Evolutionary conservation across 352 stramenopile species (phyloP).

Genomic region (Pythium phragmitis): DNA sequence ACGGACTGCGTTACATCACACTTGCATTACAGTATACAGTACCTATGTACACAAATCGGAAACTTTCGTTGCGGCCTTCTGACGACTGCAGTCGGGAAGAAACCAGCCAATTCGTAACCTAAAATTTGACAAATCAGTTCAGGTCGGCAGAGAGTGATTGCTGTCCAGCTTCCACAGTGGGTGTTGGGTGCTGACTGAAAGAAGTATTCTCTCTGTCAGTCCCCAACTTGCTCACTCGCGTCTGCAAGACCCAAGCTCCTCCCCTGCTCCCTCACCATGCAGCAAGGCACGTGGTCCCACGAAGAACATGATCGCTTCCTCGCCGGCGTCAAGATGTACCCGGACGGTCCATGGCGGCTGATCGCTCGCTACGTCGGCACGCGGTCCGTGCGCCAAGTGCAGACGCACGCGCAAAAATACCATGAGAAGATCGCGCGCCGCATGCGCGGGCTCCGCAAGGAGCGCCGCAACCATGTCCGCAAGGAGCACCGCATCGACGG

Average conservation of each 20-base stretch:
- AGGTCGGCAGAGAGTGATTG: neutral
- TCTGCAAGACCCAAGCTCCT: neutral
- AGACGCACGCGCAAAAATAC: slow-evolving; percentile 25
- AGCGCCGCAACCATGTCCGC: slow-evolving; percentile 17
- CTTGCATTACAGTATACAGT: no score
- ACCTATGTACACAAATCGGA: no score
- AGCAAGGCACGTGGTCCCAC: slow-evolving; percentile 27
- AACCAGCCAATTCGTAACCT: neutral
- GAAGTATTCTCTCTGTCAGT: neutral
- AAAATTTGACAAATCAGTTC: neutral
- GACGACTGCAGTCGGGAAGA: neutral
- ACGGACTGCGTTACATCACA: no score
- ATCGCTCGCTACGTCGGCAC: slow-evolving; percentile 26
- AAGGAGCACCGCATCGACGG: slow-evolving; percentile 24
- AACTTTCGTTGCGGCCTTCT: no score
- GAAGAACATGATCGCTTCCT: slow-evolving; percentile 33
- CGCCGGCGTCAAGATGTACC: slow-evolving; percentile 24
- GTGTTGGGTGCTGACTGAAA: no score
- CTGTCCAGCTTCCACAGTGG: neutral
- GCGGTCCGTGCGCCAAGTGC: slow-evolving; percentile 21
- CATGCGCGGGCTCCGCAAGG: slow-evolving; percentile 19
- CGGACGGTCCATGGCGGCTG: slow-evolving; percentile 21
- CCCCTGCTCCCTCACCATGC: slow-evolving; percentile 4
- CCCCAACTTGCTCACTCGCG: neutral
- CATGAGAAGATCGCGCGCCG: slow-evolving; percentile 24